Evolutionary conservation across 2,329 filamentous ascomycete species (phyloP).

Genomic region (Pseudogymnoascus sp.): DNA sequence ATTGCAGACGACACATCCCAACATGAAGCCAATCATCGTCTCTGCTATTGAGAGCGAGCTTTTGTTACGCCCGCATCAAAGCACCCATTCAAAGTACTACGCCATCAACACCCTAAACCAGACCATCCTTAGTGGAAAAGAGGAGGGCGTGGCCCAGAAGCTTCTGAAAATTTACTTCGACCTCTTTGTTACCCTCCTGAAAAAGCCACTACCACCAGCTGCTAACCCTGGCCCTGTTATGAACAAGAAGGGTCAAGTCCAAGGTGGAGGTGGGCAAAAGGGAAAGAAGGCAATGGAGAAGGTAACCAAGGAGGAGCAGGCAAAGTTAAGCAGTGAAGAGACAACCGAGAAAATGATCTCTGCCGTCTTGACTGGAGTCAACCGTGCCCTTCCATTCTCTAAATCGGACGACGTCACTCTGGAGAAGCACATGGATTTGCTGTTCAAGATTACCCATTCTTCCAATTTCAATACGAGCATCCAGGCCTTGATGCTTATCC

Average conservation of each 20-base stretch:
- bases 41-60: conserved; percentile 80
- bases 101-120: conserved; percentile 96
- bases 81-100: conserved; percentile 85
- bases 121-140: conserved; percentile 80
- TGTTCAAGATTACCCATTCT: conserved; percentile 94
- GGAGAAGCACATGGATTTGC: conserved; percentile 82
- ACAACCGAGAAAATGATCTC: conserved; percentile 87
- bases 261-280: conserved; percentile 46
- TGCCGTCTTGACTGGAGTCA: conserved; percentile 86
- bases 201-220: conserved; percentile 38
- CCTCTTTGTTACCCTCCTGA: conserved; percentile 76
- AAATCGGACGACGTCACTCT: conserved; percentile 71
- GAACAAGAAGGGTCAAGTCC: conserved; percentile 42
- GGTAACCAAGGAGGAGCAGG: conserved; percentile 31
- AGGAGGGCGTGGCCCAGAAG: conserved; percentile 71
- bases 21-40: conserved; percentile 89
- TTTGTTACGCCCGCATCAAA: conserved; percentile 80
- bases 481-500: conserved; percentile 88
- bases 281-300: conserved; percentile 45
- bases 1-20: conserved; percentile 77
- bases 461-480: conserved; percentile 99
- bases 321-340: conserved; percentile 30
- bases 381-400: conserved; percentile 90
- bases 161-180: conserved; percentile 89
- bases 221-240: conserved; percentile 34